phyloP scores from a whole-genome alignment of 2,329 filamentous ascomycete genomes.

The Pyrenophora teres region DNA sequence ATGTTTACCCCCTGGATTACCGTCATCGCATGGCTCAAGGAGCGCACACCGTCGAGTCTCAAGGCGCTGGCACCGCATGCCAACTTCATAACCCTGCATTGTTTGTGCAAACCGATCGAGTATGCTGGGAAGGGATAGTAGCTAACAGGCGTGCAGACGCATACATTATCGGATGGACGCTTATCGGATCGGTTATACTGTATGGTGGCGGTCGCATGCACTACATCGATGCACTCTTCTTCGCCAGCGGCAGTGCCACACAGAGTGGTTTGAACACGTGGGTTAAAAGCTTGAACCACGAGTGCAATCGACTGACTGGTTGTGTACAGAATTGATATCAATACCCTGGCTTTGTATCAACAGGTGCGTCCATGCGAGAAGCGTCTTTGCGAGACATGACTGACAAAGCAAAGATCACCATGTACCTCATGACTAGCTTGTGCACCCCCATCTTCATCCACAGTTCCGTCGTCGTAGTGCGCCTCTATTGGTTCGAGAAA shows the following conservation, averaged over 20 bases:
- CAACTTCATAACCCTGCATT: constrained; percentile 82
- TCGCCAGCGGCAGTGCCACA: constrained; percentile 82
- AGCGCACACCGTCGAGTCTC: constrained; percentile 29
- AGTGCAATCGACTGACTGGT: constrained; percentile 20
- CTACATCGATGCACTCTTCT: constrained; percentile 90
- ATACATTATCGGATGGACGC: constrained; percentile 75
- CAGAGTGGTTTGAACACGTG: constrained; percentile 90
- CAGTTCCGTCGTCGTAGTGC: constrained; percentile 82
- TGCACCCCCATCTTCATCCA: constrained; percentile 52
- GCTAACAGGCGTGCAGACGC: constrained; percentile 60
- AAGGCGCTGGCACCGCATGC: constrained; percentile 61
- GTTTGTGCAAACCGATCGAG: constrained; percentile 48
- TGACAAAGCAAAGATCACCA: constrained; percentile 46
- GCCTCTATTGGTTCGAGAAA: constrained; percentile 98
- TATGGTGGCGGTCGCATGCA: constrained; percentile 66
- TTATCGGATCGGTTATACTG: constrained; percentile 78
- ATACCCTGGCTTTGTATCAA: constrained; percentile 54
- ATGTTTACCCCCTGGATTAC: constrained; percentile 43
- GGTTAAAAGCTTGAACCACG: constrained; percentile 12
- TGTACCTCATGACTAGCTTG: constrained; percentile 44
- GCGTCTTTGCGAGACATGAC: background rate
- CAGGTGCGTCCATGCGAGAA: constrained; percentile 38
- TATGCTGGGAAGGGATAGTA: too few relatives aligned
- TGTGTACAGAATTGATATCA: constrained; percentile 53
- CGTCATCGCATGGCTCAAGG: constrained; percentile 35